phyloP scores from a whole-genome alignment of 2,329 filamentous ascomycete species.

The Calycina marina region DNA sequence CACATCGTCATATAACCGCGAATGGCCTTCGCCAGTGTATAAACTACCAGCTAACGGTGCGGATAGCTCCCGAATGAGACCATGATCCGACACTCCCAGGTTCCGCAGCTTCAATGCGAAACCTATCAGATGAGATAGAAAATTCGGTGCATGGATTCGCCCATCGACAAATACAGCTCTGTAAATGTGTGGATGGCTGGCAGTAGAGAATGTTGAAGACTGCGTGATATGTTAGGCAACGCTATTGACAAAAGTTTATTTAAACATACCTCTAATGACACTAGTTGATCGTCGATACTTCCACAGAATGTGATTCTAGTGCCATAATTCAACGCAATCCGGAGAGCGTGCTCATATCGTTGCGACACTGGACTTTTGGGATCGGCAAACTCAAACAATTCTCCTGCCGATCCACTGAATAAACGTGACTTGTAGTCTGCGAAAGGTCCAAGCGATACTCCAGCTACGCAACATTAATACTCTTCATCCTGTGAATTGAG shows the following conservation, averaged over 20 bases:
- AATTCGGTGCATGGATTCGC: conserved; percentile 80
- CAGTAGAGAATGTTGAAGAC: conserved; percentile 77
- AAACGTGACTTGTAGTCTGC: conserved; percentile 81
- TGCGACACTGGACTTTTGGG: conserved; percentile 69
- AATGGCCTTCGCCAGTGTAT: conserved; percentile 87
- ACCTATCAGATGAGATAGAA: conserved; percentile 82
- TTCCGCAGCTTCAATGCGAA: conserved; percentile 92
- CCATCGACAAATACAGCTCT: conserved; percentile 94
- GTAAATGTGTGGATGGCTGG: conserved; percentile 84
- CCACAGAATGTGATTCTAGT: conserved; percentile 78
- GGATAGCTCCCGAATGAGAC: conserved; percentile 79
- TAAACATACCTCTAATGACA: conserved; percentile 64
- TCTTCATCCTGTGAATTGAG: too few relatives aligned
- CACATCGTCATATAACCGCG: conserved; percentile 78
- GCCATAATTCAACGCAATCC: conserved; percentile 61
- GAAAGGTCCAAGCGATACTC: conserved; percentile 87
- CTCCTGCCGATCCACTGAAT: conserved; percentile 79
- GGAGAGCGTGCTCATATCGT: conserved; percentile 63
- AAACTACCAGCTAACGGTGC: conserved; percentile 78
- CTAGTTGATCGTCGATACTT: conserved; percentile 92
- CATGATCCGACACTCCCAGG: conserved; percentile 82
- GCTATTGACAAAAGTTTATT: neutral
- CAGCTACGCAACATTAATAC: too few relatives aligned
- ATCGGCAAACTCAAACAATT: conserved; percentile 87
- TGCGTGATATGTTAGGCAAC: conserved; percentile 15